phyloP scores from a whole-genome alignment of 139 green algal genomes.

The Chlorella ohadii region DNA sequence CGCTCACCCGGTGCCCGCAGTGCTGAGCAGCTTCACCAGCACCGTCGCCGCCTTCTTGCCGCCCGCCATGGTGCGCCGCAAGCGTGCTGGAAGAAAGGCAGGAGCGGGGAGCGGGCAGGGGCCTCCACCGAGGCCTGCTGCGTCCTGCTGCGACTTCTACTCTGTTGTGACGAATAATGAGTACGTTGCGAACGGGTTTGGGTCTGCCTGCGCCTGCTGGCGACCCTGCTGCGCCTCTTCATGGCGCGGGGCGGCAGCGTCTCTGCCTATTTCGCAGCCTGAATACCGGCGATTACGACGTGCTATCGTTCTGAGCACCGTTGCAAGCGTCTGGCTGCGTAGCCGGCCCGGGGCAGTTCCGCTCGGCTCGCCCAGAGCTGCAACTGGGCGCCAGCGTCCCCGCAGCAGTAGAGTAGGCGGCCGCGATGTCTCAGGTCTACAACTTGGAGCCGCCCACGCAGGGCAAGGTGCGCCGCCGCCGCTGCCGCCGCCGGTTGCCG shows the following conservation, averaged over 20 bases:
- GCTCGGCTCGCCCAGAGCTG: background rate
- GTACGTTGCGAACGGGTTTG: too few species aligned
- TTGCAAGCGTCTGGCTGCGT: too few species aligned
- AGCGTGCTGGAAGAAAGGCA: background rate
- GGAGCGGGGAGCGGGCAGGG: background rate
- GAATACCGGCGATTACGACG: too few species aligned
- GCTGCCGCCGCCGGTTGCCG: too few species aligned
- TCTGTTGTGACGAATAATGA: too few species aligned
- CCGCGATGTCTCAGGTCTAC: slow-evolving; percentile 85
- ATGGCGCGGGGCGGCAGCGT: too few species aligned
- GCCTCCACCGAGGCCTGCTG: background rate
- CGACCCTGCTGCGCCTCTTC: too few species aligned
- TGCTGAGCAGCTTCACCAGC: slow-evolving; percentile 81
- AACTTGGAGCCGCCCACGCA: slow-evolving; percentile 92
- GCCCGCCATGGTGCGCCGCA: slow-evolving; percentile 27
- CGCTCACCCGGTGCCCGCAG: slow-evolving; percentile 71
- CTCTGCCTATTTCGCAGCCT: too few species aligned
- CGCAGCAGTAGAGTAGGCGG: too few species aligned
- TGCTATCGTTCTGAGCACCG: too few species aligned
- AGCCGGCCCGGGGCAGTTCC: too few species aligned
- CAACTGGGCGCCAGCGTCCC: background rate
- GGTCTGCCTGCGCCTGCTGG: too few species aligned
- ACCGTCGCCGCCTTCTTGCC: slow-evolving; percentile 65
- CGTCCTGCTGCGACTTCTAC: background rate
- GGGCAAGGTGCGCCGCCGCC: slow-evolving; percentile 48